These are phyloP conservation scores for Acanthamoeba lenticulata DNA, from an alignment of 208 protist genomes.

Conservation along the genomic window DNA sequence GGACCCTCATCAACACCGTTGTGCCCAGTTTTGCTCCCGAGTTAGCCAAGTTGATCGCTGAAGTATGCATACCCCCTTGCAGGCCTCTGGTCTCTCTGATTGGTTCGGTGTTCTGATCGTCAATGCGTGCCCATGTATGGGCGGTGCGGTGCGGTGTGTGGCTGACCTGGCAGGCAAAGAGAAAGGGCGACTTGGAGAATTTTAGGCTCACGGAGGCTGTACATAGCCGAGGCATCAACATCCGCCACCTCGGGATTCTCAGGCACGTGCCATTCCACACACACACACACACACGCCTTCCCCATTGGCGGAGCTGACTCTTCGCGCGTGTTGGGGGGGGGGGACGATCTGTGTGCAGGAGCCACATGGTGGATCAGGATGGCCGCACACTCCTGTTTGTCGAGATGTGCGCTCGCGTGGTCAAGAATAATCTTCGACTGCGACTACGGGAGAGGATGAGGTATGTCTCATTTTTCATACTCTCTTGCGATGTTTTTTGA, in stretches of 20 bases:
- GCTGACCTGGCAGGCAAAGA: background rate
- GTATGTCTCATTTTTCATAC: background rate
- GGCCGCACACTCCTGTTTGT: background rate
- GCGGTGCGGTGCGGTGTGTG: too few relatives aligned
- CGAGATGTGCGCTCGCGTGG: slow-evolving; percentile 43
- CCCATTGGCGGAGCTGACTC: background rate
- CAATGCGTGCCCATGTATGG: too few relatives aligned
- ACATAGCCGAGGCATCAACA: slow-evolving; percentile 44
- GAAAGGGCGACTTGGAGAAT: slow-evolving; percentile 27
- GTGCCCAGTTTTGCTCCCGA: slow-evolving; percentile 43
- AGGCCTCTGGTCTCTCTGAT: too few relatives aligned
- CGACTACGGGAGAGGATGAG: slow-evolving; percentile 19
- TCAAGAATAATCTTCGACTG: slow-evolving; percentile 51
- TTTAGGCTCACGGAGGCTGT: slow-evolving; percentile 53
- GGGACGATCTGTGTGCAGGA: background rate
- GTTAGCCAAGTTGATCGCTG: slow-evolving; percentile 15
- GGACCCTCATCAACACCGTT: background rate
- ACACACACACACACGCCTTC: too few relatives aligned
- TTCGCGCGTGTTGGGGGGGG: too few relatives aligned
- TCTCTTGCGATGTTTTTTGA: background rate
- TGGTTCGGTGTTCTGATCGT: too few relatives aligned
- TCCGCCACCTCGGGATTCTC: slow-evolving; percentile 42
- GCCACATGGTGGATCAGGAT: slow-evolving; percentile 16
- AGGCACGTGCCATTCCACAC: background rate
- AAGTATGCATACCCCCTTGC: background rate